Base-by-base conservation (phyloP, 495 filamentous ascomycete genomes). In the Platismatia glauca region DNA sequence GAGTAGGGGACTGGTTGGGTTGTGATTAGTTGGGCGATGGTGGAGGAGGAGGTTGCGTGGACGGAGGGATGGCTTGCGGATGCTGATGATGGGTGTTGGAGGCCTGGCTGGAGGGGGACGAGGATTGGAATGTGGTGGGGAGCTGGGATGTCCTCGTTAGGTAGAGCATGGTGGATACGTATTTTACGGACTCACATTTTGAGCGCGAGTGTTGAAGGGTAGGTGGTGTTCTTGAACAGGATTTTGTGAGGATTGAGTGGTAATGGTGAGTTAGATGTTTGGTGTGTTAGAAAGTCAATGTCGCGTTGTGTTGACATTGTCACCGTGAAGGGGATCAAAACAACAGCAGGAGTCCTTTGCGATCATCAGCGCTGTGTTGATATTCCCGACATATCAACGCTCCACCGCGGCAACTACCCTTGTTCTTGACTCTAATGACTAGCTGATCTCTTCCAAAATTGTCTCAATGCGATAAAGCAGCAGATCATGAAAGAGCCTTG, bases 401-500 rank as follows among this genome's bases (percentile, higher is more conserved):
- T 62, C 33, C 24, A 16, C 61, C 44, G 46, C n/a, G 12, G 13
- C 11, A 38, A 29, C 38, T 33, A 24, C 31, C 12, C 1, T 2
- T 61, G 5, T 16, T 50, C n/a, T 44, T 44, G 18, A 11, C 1
- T 39, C 31, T 20, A 33, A 16, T 50, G 16, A 35, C 31, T 59
- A 53, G 29, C 38, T 12, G 7, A 29, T 34, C 16, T 50, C 43
- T 13, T 50, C 35, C 16, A 63, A 8, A 15, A 52, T 35, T 3
- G 20, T 31, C 8, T 52, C 35, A 22, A 63, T 63, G 22, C 55
- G 53, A 34, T 58, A 18, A 24, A 57, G 55, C 35, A 63, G 37
- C 22, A 63, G 57, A 29, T 48, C 61, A 38, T 63, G 61, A 8
- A 63, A 63, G 9, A 18, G 41, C 38, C 34, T 27, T 29, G 35